Conservation (phyloP, 306 rosid species). For the Lagenaria siceraria region DNA sequence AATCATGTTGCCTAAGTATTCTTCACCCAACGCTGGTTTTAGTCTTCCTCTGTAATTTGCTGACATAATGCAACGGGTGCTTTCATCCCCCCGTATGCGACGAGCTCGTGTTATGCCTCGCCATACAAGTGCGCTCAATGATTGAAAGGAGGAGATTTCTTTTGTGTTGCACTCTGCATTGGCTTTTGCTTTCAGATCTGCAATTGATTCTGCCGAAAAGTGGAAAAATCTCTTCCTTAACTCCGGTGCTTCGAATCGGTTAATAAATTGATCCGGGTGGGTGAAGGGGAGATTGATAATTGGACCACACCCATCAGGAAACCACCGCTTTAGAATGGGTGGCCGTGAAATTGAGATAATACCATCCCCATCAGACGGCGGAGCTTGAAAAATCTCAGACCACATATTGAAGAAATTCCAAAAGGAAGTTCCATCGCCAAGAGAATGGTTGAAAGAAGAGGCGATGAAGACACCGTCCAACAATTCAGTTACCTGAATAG, state of each 20-base stretch:
- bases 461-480: constrained; percentile 55
- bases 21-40: constrained; percentile 22
- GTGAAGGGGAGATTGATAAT: constrained; percentile 32
- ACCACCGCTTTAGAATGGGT: constrained; percentile 34
- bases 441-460: constrained; percentile 35
- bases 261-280: constrained; percentile 24
- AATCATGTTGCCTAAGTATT: constrained; percentile 39
- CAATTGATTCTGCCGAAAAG: constrained; percentile 32
- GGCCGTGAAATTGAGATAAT: constrained; percentile 9
- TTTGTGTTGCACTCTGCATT: constrained; percentile 24
- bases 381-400: constrained; percentile 43
- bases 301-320: constrained; percentile 30
- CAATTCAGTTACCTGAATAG: constrained; percentile 46
- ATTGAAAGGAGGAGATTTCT: constrained; percentile 41
- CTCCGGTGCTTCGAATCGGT: constrained; percentile 22
- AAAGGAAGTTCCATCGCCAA: constrained; percentile 30
- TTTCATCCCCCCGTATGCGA: not conserved
- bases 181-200: constrained; percentile 43
- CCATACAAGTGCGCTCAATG: constrained; percentile 51
- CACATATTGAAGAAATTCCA: constrained; percentile 50
- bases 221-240: constrained; percentile 46
- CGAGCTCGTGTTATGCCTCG: constrained; percentile 1
- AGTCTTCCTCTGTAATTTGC: constrained; percentile 30
- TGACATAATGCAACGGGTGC: not conserved
- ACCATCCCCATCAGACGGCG: not conserved